Evolutionary conservation across 2,329 filamentous ascomycete genomes (phyloP).

Genomic region (Boeremia exigua): DNA sequence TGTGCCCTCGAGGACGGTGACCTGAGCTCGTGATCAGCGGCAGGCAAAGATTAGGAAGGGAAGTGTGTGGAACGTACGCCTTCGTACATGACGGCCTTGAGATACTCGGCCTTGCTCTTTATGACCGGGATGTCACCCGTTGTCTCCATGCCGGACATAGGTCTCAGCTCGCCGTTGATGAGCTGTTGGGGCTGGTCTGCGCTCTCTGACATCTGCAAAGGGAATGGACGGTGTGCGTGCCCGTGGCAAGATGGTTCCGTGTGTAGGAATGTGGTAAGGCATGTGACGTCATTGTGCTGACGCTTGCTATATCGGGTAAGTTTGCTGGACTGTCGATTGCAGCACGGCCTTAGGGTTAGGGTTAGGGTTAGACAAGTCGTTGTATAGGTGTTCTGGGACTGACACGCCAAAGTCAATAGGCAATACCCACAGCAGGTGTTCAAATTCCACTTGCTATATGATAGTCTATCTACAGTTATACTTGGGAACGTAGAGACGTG

Average conservation of each 20-base stretch:
- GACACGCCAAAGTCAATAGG: too few species aligned
- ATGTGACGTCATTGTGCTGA: conserved; percentile 11
- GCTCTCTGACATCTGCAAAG: neutral
- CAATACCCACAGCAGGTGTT: too few species aligned
- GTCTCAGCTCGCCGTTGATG: conserved; percentile 13
- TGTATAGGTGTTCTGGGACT: neutral
- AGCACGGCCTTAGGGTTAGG: neutral
- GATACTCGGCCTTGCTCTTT: conserved; percentile 35
- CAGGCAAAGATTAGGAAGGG: neutral
- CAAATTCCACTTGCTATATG: too few species aligned
- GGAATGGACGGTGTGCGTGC: neutral
- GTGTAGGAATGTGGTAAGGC: neutral
- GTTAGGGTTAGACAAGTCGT: neutral
- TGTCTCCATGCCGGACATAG: conserved; percentile 1
- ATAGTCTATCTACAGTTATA: too few species aligned
- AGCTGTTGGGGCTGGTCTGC: conserved; percentile 11
- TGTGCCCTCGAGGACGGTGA: conserved; percentile 41
- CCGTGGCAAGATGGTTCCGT: neutral
- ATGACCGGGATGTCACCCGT: conserved; percentile 28
- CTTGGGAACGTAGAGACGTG: too few species aligned
- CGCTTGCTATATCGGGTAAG: conserved; percentile 3
- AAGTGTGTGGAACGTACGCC: conserved; percentile 19
- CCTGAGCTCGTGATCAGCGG: neutral
- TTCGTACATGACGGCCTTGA: conserved; percentile 38
- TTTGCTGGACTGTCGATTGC: conserved; percentile 1